phyloP scores from a whole-genome alignment of 2,329 filamentous ascomycete species.

The Aspergillus fischeri region DNA sequence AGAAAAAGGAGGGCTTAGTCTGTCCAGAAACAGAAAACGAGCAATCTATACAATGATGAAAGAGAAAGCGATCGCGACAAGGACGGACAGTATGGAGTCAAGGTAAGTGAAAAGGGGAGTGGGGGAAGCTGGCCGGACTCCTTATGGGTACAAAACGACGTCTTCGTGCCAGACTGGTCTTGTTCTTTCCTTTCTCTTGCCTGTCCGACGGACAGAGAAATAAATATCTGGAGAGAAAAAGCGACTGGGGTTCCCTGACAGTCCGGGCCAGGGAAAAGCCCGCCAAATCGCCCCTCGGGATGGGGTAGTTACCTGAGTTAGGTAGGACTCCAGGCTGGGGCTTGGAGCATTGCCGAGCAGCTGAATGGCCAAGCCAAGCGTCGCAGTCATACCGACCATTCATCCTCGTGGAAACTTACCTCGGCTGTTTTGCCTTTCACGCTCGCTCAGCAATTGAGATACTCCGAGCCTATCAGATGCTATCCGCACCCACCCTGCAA shows the following conservation, averaged over 20 bases:
- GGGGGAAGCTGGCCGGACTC: background rate
- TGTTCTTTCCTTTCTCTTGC: background rate
- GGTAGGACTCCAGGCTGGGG: background rate
- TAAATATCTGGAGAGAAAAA: background rate
- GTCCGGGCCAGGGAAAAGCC: background rate
- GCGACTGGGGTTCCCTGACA: background rate
- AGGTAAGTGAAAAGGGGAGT: background rate
- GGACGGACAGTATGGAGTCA: background rate
- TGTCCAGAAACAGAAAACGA: background rate
- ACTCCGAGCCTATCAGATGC: too few species aligned
- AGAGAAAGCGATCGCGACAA: background rate
- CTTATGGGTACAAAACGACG: background rate
- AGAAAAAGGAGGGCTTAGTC: background rate
- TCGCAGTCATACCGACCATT: background rate
- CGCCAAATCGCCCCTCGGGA: background rate
- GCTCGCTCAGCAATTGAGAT: background rate
- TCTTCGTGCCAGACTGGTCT: background rate
- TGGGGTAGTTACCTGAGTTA: background rate
- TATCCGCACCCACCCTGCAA: background rate
- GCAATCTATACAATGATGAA: background rate
- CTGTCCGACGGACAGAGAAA: background rate
- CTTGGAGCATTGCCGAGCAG: background rate
- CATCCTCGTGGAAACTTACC: constrained; percentile 35
- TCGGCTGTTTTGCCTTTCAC: background rate
- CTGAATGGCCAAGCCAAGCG: background rate